Evolutionary conservation across 129 eudicot species (phyloP).

Genomic region (Flaveria brownii): DNA sequence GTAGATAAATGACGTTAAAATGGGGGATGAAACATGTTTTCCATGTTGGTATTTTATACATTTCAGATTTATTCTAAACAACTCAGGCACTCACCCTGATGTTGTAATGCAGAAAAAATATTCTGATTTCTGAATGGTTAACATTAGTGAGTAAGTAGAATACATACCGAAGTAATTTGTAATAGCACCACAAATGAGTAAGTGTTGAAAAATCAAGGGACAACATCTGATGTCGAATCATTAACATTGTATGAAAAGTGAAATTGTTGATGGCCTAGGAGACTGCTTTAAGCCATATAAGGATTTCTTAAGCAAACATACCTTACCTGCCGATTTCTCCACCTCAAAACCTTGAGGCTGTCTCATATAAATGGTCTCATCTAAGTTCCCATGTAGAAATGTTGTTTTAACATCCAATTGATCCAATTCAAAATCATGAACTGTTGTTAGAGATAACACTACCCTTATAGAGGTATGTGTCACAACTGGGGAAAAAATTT

Average conservation of each 20-base stretch:
- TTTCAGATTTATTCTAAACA: not conserved
- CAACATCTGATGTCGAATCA: not conserved
- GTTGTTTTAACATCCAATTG: too few species aligned
- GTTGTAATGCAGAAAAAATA: not conserved
- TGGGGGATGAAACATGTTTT: not conserved
- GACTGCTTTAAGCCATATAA: too few species aligned
- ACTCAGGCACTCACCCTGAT: not conserved
- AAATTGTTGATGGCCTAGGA: too few species aligned
- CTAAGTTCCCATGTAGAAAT: too few species aligned
- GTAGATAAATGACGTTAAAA: not conserved
- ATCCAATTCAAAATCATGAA: too few species aligned
- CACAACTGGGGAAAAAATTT: too few species aligned
- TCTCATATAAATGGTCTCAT: too few species aligned
- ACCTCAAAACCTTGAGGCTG: too few species aligned
- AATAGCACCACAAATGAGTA: not conserved
- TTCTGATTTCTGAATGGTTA: not conserved
- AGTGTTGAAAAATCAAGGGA: conserved; percentile 1
- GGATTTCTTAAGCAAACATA: too few species aligned
- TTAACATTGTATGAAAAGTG: not conserved
- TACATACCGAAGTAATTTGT: not conserved
- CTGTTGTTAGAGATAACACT: too few species aligned
- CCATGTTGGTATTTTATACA: not conserved
- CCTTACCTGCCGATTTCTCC: too few species aligned
- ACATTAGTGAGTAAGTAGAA: not conserved
- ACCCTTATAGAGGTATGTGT: too few species aligned